Percentiles rank a stretch among this genome's conserved stretches.
phyloP scores from a whole-genome alignment of 2,329 filamentous ascomycete species.

The Fusarium humuli region DNA sequence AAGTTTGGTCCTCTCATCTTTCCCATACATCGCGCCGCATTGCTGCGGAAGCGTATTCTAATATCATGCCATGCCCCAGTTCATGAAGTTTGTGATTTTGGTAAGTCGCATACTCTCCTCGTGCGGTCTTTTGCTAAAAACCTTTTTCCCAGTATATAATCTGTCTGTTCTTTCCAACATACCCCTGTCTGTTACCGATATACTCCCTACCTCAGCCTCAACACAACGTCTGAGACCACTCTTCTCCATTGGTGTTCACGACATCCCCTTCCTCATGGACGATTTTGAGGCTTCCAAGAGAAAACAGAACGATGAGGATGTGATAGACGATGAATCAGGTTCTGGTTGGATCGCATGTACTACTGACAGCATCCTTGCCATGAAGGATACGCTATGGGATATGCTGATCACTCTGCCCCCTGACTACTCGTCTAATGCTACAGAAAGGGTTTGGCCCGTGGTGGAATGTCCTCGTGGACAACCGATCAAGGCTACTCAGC shows the following conservation, averaged over 20 bases:
- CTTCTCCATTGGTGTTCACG: conserved; percentile 94
- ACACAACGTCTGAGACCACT: conserved; percentile 79
- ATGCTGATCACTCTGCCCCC: conserved; percentile 86
- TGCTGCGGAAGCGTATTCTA: conserved; percentile 88
- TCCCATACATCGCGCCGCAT: conserved; percentile 86
- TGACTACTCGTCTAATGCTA: conserved; percentile 66
- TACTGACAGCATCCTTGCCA: conserved; percentile 90
- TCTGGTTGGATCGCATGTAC: conserved; percentile 93
- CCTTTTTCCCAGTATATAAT: conserved; percentile 77
- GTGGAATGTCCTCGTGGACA: conserved; percentile 74
- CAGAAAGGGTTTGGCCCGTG: conserved; percentile 77
- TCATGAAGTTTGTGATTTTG: conserved; percentile 87
- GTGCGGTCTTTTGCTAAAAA: conserved; percentile 25
- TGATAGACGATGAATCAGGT: conserved; percentile 60
- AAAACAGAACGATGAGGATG: conserved; percentile 51
- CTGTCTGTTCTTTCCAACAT: conserved; percentile 93
- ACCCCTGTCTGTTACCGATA: conserved; percentile 76
- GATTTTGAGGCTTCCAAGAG: conserved; percentile 64
- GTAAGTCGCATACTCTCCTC: conserved; percentile 60
- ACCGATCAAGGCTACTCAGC: conserved; percentile 85
- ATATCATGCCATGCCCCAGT: conserved; percentile 90
- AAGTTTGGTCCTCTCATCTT: conserved; percentile 92
- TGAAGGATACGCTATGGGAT: conserved; percentile 90
- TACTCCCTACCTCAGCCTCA: conserved; percentile 72
- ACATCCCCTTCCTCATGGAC: conserved; percentile 81